These are phyloP conservation scores for Pichia sp. DNA, from an alignment of 1,139 yeast species.

Conservation along the genomic window DNA sequence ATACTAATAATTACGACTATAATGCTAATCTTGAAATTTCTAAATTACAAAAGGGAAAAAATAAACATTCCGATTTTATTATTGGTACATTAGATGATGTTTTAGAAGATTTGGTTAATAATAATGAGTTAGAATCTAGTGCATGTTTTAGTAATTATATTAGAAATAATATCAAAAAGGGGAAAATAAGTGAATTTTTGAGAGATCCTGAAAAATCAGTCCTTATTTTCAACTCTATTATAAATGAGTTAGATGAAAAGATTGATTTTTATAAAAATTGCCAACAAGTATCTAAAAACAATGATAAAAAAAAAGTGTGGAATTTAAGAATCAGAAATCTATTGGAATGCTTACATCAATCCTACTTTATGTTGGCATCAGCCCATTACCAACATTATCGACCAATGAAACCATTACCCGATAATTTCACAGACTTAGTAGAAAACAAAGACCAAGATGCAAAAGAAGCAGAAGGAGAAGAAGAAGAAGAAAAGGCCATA, in stretches of 20 bases:
- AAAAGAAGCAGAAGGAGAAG: constrained; percentile 17
- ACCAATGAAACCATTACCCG: constrained; percentile 34
- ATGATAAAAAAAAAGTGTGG: constrained; percentile 16
- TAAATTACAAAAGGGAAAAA: constrained; percentile 13
- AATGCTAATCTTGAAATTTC: too few relatives aligned
- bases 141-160: constrained; percentile 44
- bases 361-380: constrained; percentile 74
- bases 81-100: constrained; percentile 64
- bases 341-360: constrained; percentile 63
- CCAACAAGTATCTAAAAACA: constrained; percentile 10
- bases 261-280: constrained; percentile 16
- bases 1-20: too few relatives aligned
- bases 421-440: constrained; percentile 21
- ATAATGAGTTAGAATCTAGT: constrained; percentile 43
- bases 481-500: constrained; percentile 26
- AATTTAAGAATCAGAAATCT: constrained; percentile 35
- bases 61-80: constrained; percentile 14
- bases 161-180: constrained; percentile 33
- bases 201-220: constrained; percentile 47
- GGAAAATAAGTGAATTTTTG: constrained; percentile 54
- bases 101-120: constrained; percentile 52
- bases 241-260: constrained; percentile 34
- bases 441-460: constrained; percentile 7
- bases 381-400: constrained; percentile 62
- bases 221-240: constrained; percentile 35